Percentiles rank a stretch among this genome's conserved stretches.
Conservation (phyloP, 2,329 filamentous ascomycete species). For the Penicillium frequentans region DNA sequence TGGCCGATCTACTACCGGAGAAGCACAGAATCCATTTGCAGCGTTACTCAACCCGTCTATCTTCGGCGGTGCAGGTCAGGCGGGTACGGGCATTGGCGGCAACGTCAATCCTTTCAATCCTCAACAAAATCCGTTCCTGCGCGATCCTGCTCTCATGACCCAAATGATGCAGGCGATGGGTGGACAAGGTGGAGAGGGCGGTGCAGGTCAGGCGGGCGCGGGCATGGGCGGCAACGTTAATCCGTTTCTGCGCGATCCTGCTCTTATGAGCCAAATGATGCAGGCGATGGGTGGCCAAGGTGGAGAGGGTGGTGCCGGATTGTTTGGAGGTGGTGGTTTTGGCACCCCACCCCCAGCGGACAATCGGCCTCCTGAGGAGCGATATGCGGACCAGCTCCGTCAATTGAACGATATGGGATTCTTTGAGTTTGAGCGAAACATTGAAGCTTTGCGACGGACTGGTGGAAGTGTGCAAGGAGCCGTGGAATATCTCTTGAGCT, state of each 20-base stretch:
- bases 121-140: conserved; percentile 56
- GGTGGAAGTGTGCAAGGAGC: conserved; percentile 92
- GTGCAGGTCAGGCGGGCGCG: conserved; percentile 13
- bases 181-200: conserved; percentile 11
- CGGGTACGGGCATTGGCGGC: conserved; percentile 18
- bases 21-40: conserved; percentile 65
- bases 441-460: conserved; percentile 80
- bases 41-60: conserved; percentile 58
- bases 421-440: conserved; percentile 91
- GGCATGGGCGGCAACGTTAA: conserved; percentile 36
- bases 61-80: conserved; percentile 29
- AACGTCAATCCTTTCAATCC: conserved; percentile 47
- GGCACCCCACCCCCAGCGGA: conserved; percentile 59
- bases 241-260: conserved; percentile 60
- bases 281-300: conserved; percentile 46
- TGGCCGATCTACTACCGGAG: conserved; percentile 29
- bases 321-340: conserved; percentile 42
- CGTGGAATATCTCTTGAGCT: conserved; percentile 42
- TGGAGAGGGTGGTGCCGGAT: conserved; percentile 34
- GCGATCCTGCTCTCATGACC: conserved; percentile 60
- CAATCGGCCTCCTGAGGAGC: conserved; percentile 86
- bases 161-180: conserved; percentile 56
- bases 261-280: conserved; percentile 59
- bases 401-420: conserved; percentile 99
- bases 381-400: conserved; percentile 83